Percentiles rank a stretch among this genome's conserved stretches.
Evolutionary conservation across 805 yeast genomes (phyloP).

Genomic region (Wickerhamomyces silvicola): DNA sequence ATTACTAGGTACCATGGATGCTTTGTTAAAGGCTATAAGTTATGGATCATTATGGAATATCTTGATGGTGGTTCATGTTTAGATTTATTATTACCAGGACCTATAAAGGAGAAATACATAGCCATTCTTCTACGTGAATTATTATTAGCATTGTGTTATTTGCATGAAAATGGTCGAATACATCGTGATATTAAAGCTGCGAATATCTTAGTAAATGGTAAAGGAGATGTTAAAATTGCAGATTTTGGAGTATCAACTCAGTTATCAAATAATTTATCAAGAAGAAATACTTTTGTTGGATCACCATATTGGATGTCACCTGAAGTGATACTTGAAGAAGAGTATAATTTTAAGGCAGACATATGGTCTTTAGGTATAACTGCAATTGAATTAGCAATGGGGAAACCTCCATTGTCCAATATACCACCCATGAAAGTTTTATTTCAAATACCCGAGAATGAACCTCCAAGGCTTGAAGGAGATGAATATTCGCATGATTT

Average conservation of each 20-base stretch:
- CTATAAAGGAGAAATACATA: constrained; percentile 76
- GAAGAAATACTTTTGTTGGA: constrained; percentile 65
- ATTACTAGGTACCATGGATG: constrained; percentile 90
- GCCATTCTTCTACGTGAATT: constrained; percentile 78
- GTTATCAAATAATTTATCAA: constrained; percentile 55
- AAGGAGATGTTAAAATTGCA: constrained; percentile 79
- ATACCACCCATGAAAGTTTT: constrained; percentile 36
- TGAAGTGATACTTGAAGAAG: constrained; percentile 89
- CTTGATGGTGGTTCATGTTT: constrained; percentile 90
- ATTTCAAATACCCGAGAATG: constrained; percentile 43
- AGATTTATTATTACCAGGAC: constrained; percentile 77
- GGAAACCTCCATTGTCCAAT: constrained; percentile 95
- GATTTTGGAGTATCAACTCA: constrained; percentile 96
- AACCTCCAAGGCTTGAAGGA: constrained; percentile 91
- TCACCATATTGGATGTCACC: constrained; percentile 99
- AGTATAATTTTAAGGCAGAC: constrained; percentile 83
- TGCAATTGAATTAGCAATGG: constrained; percentile 87
- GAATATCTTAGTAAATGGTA: constrained; percentile 63
- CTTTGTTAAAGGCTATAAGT: constrained; percentile 70
- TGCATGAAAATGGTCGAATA: constrained; percentile 73
- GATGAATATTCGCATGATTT: constrained; percentile 61
- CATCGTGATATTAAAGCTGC: constrained; percentile 96
- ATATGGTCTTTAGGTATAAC: constrained; percentile 98
- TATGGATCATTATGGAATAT: constrained; percentile 96
- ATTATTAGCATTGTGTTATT: constrained; percentile 59